Evolutionary conservation across 257 asterid species (phyloP).

Genomic region (Scutellaria barbata): DNA sequence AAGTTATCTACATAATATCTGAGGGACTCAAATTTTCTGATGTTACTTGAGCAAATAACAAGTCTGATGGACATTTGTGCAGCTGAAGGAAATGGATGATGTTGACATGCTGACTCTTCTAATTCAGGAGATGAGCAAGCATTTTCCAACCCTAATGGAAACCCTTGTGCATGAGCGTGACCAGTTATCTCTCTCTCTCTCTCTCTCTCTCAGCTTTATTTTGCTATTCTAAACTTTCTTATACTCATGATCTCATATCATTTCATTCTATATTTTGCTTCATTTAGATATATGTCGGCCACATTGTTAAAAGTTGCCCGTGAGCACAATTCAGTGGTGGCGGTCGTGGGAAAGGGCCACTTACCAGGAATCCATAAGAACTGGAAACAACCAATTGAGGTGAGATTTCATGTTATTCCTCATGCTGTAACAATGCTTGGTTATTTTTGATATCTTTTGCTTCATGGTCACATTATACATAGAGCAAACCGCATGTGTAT

Average conservation of each 20-base stretch:
- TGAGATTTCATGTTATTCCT: conserved; percentile 36
- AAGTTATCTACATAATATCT: conserved; percentile 26
- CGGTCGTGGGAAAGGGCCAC: conserved; percentile 96
- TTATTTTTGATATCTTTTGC: not conserved
- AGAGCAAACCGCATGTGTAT: too few relatives aligned
- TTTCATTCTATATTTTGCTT: not conserved
- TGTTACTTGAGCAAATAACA: conserved; percentile 14
- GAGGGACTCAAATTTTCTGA: conserved; percentile 10
- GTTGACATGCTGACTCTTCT: conserved; percentile 86
- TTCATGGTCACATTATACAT: not conserved
- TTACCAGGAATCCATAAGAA: conserved; percentile 74
- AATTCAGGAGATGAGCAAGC: conserved; percentile 95
- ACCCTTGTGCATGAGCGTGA: conserved; percentile 95
- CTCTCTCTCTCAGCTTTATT: not conserved
- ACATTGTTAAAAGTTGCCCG: conserved; percentile 65
- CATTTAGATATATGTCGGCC: conserved; percentile 84
- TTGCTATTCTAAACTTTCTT: not conserved
- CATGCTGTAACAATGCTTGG: not conserved
- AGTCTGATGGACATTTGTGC: conserved; percentile 42
- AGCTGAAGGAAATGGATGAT: conserved; percentile 98
- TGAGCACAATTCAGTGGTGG: conserved; percentile 86
- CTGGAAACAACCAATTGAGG: conserved; percentile 90
- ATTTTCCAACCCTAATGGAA: conserved; percentile 91
- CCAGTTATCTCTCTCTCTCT: conserved; percentile 54
- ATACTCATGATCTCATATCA: not conserved